Evolutionary conservation across 2,329 filamentous ascomycete genomes (phyloP).

Genomic region (Septoria petroselini): DNA sequence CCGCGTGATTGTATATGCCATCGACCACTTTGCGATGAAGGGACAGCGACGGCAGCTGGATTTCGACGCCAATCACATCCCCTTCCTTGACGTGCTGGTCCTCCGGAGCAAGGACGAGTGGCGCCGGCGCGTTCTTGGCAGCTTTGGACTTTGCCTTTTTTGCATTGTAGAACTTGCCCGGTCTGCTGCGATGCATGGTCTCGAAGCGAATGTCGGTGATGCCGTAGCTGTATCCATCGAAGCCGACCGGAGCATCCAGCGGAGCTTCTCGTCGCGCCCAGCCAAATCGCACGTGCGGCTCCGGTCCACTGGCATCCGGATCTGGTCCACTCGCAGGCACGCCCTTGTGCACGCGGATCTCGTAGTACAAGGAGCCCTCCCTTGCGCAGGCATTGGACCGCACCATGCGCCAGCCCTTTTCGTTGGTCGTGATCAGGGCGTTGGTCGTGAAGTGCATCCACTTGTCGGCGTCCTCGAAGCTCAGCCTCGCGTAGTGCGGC

Average conservation of each 20-base stretch:
- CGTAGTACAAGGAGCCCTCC: constrained; percentile 90
- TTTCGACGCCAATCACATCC: constrained; percentile 91
- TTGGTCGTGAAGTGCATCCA: constrained; percentile 73
- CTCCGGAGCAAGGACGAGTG: constrained; percentile 33
- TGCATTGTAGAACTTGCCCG: constrained; percentile 71
- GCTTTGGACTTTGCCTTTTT: constrained; percentile 39
- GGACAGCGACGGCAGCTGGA: constrained; percentile 78
- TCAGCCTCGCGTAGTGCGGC: constrained; percentile 80
- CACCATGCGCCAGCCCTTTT: constrained; percentile 89
- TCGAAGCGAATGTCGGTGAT: constrained; percentile 86
- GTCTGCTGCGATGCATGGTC: constrained; percentile 87
- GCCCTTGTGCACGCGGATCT: constrained; percentile 83
- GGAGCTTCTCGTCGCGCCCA: constrained; percentile 80
- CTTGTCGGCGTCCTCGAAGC: constrained; percentile 85
- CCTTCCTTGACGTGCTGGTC: constrained; percentile 80
- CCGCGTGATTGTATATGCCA: constrained; percentile 81
- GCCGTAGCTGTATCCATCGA: constrained; percentile 90
- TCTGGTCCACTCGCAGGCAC: constrained; percentile 52
- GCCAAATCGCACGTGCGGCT: constrained; percentile 70
- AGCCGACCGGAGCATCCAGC: constrained; percentile 78
- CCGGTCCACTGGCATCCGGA: constrained; percentile 45
- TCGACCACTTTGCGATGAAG: constrained; percentile 85
- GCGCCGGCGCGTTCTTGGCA: constrained; percentile 41
- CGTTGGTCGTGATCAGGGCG: constrained; percentile 76
- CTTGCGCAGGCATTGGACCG: constrained; percentile 86